These are phyloP conservation scores for Hibiscus tridactylites DNA, from an alignment of 345 rosid species.

Conservation along the genomic window DNA sequence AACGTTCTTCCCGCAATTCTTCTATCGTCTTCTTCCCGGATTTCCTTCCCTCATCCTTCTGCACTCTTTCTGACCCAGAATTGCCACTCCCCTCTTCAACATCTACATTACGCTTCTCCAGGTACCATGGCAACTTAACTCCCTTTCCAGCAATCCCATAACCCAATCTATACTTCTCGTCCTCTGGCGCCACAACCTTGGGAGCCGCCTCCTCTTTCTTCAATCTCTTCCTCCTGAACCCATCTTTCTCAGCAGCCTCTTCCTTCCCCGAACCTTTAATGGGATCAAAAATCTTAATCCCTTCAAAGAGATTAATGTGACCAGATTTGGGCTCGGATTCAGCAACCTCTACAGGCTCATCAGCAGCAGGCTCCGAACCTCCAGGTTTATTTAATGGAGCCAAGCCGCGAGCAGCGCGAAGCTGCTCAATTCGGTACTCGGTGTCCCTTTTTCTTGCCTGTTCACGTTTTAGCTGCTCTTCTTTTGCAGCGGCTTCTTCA, in stretches of 20 bases:
- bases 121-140: background rate
- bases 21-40: background rate
- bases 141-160: background rate
- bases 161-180: background rate
- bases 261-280: background rate
- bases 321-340: background rate
- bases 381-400: background rate
- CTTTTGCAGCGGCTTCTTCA: background rate
- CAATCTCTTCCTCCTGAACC: background rate
- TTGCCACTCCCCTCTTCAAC: background rate
- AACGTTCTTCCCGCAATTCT: background rate
- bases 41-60: background rate
- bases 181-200: background rate
- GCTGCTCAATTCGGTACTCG: background rate
- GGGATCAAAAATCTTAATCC: background rate
- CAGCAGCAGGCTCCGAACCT: background rate
- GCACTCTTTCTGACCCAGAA: background rate
- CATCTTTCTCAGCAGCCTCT: background rate
- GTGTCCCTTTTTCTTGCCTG: background rate
- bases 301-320: background rate
- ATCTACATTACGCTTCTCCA: background rate
- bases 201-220: background rate
- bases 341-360: background rate
- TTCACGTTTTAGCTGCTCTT: background rate
- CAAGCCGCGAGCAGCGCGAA: background rate